Conservation (phyloP, 495 filamentous ascomycete species). For the Podospora sp. region DNA sequence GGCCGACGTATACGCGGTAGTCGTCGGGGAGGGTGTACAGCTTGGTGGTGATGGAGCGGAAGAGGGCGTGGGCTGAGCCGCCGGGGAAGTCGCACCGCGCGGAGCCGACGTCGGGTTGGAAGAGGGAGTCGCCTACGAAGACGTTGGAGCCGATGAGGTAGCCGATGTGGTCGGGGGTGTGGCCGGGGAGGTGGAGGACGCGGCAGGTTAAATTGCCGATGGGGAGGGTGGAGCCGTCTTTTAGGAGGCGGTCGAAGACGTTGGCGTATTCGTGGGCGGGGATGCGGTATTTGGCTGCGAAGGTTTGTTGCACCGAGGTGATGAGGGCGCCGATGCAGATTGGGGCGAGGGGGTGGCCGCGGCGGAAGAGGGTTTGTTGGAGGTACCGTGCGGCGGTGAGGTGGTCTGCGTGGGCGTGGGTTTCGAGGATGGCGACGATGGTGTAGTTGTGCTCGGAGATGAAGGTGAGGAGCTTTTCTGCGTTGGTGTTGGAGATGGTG, state of each 20-base stretch:
- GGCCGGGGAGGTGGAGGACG: conserved; percentile 60
- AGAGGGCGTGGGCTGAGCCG: conserved; percentile 40
- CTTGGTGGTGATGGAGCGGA: conserved; percentile 34
- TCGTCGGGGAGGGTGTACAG: conserved; percentile 49
- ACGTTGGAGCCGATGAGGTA: conserved; percentile 52
- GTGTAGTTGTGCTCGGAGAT: conserved; percentile 48
- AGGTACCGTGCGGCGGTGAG: conserved; percentile 60
- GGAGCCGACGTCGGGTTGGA: conserved; percentile 59
- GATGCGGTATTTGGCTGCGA: conserved; percentile 53
- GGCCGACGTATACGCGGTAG: conserved; percentile 53
- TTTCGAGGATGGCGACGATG: conserved; percentile 57
- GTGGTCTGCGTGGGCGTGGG: conserved; percentile 66
- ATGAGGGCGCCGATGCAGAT: conserved; percentile 61
- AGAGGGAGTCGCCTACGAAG: conserved; percentile 57
- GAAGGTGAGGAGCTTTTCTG: conserved; percentile 51
- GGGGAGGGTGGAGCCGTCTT: conserved; percentile 55
- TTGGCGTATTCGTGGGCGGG: conserved; percentile 38
- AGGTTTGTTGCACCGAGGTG: conserved; percentile 50
- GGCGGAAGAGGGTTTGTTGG: conserved; percentile 42
- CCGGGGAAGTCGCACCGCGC: conserved; percentile 63
- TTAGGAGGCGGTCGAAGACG: conserved; percentile 56
- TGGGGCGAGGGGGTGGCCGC: conserved; percentile 32
- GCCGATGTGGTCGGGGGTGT: conserved; percentile 65
- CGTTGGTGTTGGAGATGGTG: conserved; percentile 49
- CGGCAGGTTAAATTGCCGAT: conserved; percentile 51